These are phyloP conservation scores for Pseudoperonospora humuli DNA, from an alignment of 352 stramenopile species.

Conservation along the genomic window DNA sequence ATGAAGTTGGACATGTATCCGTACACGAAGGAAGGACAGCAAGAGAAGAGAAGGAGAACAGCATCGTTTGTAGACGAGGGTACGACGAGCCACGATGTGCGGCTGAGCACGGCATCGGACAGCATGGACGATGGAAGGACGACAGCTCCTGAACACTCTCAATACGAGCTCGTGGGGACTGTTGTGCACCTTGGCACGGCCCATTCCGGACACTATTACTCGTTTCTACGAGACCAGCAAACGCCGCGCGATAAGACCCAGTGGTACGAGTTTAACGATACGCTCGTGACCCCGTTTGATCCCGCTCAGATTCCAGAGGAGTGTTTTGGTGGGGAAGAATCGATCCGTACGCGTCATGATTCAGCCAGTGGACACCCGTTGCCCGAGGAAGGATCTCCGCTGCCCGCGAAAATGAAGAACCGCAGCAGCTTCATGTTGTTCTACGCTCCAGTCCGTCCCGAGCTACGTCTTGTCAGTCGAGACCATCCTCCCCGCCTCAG, in stretches of 20 bases:
- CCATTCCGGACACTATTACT: slow-evolving; percentile 88
- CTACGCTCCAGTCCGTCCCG: slow-evolving; percentile 54
- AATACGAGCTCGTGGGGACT: slow-evolving; percentile 82
- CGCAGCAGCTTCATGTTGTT: slow-evolving; percentile 86
- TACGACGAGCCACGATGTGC: slow-evolving; percentile 12
- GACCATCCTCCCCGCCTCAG: slow-evolving; percentile 18
- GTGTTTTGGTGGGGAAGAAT: slow-evolving; percentile 58
- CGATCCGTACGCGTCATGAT: slow-evolving; percentile 11
- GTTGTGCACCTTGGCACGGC: slow-evolving; percentile 86
- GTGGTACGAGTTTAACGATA: slow-evolving; percentile 89
- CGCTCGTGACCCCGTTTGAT: slow-evolving; percentile 72
- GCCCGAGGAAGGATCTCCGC: slow-evolving; percentile 11
- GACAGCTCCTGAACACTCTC: slow-evolving; percentile 68
- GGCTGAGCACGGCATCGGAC: slow-evolving; percentile 23
- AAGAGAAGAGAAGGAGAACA: slow-evolving; percentile 42
- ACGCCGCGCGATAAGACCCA: slow-evolving; percentile 19
- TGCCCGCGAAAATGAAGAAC: slow-evolving; percentile 55
- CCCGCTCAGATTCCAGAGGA: slow-evolving; percentile 56
- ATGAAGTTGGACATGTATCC: slow-evolving; percentile 83
- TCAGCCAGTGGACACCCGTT: slow-evolving; percentile 12
- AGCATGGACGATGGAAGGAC: slow-evolving; percentile 15
- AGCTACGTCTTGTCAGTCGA: slow-evolving; percentile 20
- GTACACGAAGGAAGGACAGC: slow-evolving; percentile 84
- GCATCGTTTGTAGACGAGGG: slow-evolving; percentile 16
- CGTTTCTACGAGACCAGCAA: slow-evolving; percentile 71